phyloP scores from a whole-genome alignment of 257 asterid species.

The Dorcoceras hygrometricum region DNA sequence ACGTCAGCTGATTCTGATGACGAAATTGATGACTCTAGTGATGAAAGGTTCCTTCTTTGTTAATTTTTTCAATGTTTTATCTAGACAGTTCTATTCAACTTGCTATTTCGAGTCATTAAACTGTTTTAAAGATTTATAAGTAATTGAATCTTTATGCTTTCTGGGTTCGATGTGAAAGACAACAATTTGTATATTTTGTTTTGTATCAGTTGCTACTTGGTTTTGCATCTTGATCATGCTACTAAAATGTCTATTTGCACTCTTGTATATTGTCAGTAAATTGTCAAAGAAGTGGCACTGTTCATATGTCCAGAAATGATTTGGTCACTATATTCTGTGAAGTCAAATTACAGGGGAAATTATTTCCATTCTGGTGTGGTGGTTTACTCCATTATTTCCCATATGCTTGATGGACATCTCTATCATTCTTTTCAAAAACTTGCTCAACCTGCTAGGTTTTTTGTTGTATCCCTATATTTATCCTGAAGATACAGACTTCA shows the following conservation, averaged over 20 bases:
- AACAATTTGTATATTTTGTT: too few relatives aligned
- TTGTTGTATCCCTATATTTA: neutral
- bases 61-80: constrained; percentile 9
- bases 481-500: neutral
- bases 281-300: too few relatives aligned
- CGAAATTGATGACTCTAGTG: constrained; percentile 80
- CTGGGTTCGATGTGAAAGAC: neutral
- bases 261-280: constrained; percentile 5
- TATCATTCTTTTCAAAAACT: neutral
- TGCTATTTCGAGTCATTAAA: neutral
- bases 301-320: neutral
- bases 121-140: neutral
- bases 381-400: neutral
- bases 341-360: neutral
- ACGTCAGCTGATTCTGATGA: constrained; percentile 84
- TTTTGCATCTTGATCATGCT: constrained; percentile 11
- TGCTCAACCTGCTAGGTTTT: neutral
- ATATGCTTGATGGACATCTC: neutral
- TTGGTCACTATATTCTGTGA: neutral
- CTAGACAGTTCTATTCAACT: neutral
- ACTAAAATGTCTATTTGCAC: neutral
- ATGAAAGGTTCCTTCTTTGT: constrained; percentile 56
- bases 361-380: neutral
- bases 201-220: neutral
- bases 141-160: neutral